phyloP scores from a whole-genome alignment of 106 monocot species.

The Xerophyta viscosa region DNA sequence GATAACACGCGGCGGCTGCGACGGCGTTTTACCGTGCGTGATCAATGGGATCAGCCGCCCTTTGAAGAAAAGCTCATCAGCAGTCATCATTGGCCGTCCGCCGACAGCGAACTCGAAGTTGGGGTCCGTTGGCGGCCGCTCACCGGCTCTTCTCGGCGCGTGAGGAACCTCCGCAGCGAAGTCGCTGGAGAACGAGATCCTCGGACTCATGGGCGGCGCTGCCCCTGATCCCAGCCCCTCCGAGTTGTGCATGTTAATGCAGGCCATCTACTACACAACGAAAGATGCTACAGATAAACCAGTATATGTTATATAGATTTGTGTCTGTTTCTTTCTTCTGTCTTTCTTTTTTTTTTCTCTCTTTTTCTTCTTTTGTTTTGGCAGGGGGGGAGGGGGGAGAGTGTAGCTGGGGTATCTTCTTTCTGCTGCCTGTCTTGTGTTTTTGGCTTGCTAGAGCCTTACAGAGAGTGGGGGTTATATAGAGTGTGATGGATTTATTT shows the following conservation, averaged over 20 bases:
- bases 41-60: conserved; percentile 47
- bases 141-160: conserved; percentile 2
- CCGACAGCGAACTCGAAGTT: conserved; percentile 75
- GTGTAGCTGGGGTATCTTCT: too few species aligned
- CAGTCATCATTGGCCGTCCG: conserved; percentile 54
- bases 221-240: conserved; percentile 6
- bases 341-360: too few species aligned
- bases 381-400: too few species aligned
- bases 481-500: too few species aligned
- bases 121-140: conserved; percentile 9
- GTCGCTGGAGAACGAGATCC: conserved; percentile 79
- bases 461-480: too few species aligned
- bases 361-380: too few species aligned
- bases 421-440: too few species aligned
- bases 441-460: too few species aligned
- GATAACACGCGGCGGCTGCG: neutral
- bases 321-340: too few species aligned
- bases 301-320: too few species aligned
- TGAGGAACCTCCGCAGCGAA: conserved; percentile 37
- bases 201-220: conserved; percentile 32
- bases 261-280: conserved; percentile 22
- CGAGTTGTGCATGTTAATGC: conserved; percentile 59
- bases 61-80: conserved; percentile 75
- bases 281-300: too few species aligned
- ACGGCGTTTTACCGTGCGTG: neutral